Base-by-base conservation (phyloP, 441 rosid species). In the Brassica hybrid region DNA sequence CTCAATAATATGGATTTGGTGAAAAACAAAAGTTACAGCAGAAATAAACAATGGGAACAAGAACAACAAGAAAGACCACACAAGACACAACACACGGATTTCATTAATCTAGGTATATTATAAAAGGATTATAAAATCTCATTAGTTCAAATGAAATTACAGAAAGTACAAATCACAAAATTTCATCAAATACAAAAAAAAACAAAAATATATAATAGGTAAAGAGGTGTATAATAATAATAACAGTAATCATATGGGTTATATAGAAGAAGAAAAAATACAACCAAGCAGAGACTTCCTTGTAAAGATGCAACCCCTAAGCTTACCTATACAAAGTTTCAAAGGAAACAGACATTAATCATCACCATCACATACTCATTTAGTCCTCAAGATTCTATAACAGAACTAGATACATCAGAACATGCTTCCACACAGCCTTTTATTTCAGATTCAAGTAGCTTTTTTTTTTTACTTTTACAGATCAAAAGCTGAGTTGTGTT, bases 211-310 rank as follows among this genome's bases (percentile, higher is more conserved):
- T 67, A 67, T 18, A 71, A 45, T 45, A 65, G 58, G 69, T 60
- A 67, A 73, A n/a, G n/a, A 74, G 45, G 23, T 66, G 69, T 78
- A 61, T 67, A 60, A 45, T 73, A 73, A 52, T 50, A 59, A n/a
- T 60, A 78, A 73, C 61, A 73, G 34, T 66, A 72, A 72, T 72
- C 57, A 72, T 57, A 67, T 71, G 43, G 32, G 58, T 60, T 72
- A 59, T 60, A 72, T 50, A 38, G n/a, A 58, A 60, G 61, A 45
- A 60, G 21, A 52, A 70, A n/a, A 21, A 72, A 60, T 67, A 73
- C n/a, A 41, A 57, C 77, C 69, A 78, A 61, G 77, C 74, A 73
- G 36, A 78, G 30, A 79, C 71, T 68, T 73, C 78, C 41, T 67
- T 12, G 61, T 71, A 43, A 76, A 69, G 27, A 70, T 64, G 71